These are phyloP conservation scores for Fusarium irregulare DNA, from an alignment of 2,329 filamentous ascomycete genomes.

Conservation along the genomic window DNA sequence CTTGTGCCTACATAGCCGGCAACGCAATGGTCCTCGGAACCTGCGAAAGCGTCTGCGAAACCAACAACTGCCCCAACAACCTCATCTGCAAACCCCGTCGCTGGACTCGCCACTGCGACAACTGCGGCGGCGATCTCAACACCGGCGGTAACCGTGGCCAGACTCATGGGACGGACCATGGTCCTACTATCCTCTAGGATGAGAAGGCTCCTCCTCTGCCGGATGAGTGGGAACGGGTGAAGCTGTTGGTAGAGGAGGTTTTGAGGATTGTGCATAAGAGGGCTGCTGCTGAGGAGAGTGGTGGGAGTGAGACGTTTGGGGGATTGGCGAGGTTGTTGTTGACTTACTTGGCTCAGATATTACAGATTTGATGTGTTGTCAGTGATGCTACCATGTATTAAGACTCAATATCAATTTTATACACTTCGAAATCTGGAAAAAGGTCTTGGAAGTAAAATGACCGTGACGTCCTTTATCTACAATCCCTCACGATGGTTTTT, in stretches of 20 bases:
- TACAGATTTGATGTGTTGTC: background rate
- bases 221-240: background rate
- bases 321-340: background rate
- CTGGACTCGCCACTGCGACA: background rate
- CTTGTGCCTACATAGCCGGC: background rate
- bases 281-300: background rate
- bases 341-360: background rate
- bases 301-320: background rate
- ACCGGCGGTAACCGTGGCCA: background rate
- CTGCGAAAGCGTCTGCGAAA: constrained; percentile 1
- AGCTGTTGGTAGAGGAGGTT: background rate
- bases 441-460: background rate
- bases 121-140: background rate
- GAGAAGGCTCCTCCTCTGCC: background rate
- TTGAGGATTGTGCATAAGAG: background rate
- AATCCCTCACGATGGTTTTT: background rate
- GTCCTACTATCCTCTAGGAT: constrained; percentile 1
- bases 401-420: background rate
- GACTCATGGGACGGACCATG: background rate
- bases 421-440: background rate
- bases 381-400: background rate
- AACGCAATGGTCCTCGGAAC: background rate
- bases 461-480: background rate
- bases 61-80: background rate
- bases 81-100: background rate